Evolutionary conservation across 2,329 filamentous ascomycete species (phyloP), one percentile per base, ranked within the genome.

Genomic region (Diaporthe ampelina): DNA sequence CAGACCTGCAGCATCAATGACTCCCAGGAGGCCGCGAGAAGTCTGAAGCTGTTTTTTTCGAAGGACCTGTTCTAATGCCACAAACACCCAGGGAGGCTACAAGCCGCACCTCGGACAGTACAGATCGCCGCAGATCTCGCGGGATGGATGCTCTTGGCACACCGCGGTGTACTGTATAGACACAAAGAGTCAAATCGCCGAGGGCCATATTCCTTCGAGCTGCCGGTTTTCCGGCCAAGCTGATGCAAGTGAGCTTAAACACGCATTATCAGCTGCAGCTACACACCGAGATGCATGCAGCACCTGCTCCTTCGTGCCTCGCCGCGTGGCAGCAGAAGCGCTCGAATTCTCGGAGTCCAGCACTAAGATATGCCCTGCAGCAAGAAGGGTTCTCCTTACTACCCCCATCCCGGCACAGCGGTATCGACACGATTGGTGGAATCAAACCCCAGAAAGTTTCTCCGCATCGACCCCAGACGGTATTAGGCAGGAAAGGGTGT

Each of bases 391-490:
- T n/a, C 21, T n/a, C 21, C 11, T 37, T 70, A 35, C 21, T 15
- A 32, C 54, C 6, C 54, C 40, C 37, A 70, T 48, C 32, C 35
- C 9, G 54, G 54, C 7, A 24, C 37, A 4, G 37, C 40, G 68
- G 68, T 50, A 32, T 15, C n/a, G n/a, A 26, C 40, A 59, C 68
- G 45, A 74, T 74, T 74, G 73, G 73, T 74, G 73, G 73, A 68
- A 56, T 52, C 58, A 19, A 10, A 43, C 40, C 67, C 57, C 67
- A 32, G 26, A n/a, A 13, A 65, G 29, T 67, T 58, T 68, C 69
- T 67, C 73, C 73, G 69, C 73, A 48, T 32, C 73, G 32, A 63
- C 68, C 57, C 58, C 52, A 72, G 56, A 50, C 45, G 54, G 35
- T 24, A 57, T n/a, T 52, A 17, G 32, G 45, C 21, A 45, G 26